Evolutionary conservation across 2,329 filamentous ascomycete species (phyloP).

Genomic region (Daldinia sp.): DNA sequence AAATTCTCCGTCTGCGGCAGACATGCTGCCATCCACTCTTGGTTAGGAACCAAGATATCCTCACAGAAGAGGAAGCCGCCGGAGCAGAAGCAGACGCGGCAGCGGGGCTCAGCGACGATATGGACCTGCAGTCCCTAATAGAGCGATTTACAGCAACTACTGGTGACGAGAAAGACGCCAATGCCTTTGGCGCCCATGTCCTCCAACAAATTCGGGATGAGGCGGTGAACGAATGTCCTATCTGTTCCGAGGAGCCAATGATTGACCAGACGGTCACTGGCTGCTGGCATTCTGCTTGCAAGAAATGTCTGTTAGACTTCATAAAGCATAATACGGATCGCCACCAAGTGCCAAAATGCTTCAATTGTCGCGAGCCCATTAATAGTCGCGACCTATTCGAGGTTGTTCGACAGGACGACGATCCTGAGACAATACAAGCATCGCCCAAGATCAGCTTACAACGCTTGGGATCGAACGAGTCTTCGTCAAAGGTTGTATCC

Average conservation of each 20-base stretch:
- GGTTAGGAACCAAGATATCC: conserved; percentile 84
- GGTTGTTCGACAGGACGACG: conserved; percentile 82
- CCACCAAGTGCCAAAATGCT: conserved; percentile 82
- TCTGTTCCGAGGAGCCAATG: conserved; percentile 97
- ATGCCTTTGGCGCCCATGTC: conserved; percentile 85
- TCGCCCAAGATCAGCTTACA: conserved; percentile 70
- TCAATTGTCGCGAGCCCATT: conserved; percentile 88
- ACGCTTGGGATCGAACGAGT: conserved; percentile 71
- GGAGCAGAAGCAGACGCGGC: conserved; percentile 80
- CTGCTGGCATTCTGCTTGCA: conserved; percentile 98
- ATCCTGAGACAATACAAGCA: conserved; percentile 59
- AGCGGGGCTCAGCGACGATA: conserved; percentile 89
- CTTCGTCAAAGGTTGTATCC: conserved; percentile 88
- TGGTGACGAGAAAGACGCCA: conserved; percentile 71
- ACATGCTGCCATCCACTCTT: conserved; percentile 94
- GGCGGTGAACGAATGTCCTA: conserved; percentile 88
- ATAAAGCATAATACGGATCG: conserved; percentile 88
- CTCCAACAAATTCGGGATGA: conserved; percentile 93
- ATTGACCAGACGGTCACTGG: conserved; percentile 92
- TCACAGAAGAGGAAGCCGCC: conserved; percentile 89
- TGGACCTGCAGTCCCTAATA: conserved; percentile 91
- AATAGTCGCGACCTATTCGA: conserved; percentile 90
- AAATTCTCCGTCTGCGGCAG: conserved; percentile 91
- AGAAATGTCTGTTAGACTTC: conserved; percentile 89
- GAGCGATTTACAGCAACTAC: conserved; percentile 81